A percentile compares a stretch with the other conserved stretches of the same genome.
Conservation (phyloP, 345 rosid genomes). For the Citrus trifoliata region DNA sequence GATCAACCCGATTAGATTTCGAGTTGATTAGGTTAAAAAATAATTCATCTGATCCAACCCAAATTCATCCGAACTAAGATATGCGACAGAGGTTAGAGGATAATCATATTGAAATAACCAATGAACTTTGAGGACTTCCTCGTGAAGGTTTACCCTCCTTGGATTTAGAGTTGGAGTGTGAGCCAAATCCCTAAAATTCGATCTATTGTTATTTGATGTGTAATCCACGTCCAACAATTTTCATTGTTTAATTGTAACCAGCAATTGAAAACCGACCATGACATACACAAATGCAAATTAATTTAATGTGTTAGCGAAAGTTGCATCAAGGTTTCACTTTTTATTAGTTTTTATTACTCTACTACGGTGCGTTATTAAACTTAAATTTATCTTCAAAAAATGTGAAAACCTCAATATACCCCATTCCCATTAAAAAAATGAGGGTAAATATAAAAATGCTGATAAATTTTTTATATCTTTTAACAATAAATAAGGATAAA, state of each 20-base stretch:
- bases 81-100: slow-evolving; percentile 44
- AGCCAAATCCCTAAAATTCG: not conserved
- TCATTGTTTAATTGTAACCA: not conserved
- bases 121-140: slow-evolving; percentile 53
- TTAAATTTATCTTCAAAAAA: too few relatives aligned
- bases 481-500: too few relatives aligned
- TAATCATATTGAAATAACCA: slow-evolving; percentile 39
- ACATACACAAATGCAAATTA: too few relatives aligned
- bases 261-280: not conserved
- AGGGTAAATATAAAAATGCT: too few relatives aligned
- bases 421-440: too few relatives aligned
- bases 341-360: too few relatives aligned
- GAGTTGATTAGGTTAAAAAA: too few relatives aligned
- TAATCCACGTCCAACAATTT: not conserved
- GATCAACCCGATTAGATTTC: accelerated
- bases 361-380: too few relatives aligned
- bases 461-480: too few relatives aligned
- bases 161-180: not conserved
- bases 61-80: not conserved
- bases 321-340: not conserved
- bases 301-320: not conserved
- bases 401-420: too few relatives aligned
- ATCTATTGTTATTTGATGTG: not conserved
- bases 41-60: too few relatives aligned
- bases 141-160: slow-evolving; percentile 34